Evolutionary conservation across 2,329 filamentous ascomycete genomes (phyloP).

Genomic region (Claviceps sp.): DNA sequence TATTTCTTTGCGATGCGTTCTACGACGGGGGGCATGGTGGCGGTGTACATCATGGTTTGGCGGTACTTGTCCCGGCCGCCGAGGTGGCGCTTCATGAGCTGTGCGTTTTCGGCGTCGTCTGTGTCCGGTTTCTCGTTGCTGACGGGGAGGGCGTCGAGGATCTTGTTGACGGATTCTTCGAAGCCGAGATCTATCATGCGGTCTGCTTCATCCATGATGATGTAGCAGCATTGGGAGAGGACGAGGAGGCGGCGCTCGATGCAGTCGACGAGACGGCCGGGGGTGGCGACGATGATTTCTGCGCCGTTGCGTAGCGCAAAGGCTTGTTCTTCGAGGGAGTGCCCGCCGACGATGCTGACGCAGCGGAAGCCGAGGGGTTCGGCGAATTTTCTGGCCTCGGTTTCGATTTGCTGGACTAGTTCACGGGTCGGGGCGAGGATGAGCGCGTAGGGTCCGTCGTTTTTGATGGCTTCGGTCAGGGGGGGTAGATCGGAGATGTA

Average conservation of each 20-base stretch:
- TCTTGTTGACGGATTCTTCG: slow-evolving; percentile 95
- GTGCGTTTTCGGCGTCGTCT: slow-evolving; percentile 76
- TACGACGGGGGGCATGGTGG: slow-evolving; percentile 86
- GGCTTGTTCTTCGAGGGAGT: slow-evolving; percentile 85
- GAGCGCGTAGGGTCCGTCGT: slow-evolving; percentile 93
- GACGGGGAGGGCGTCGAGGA: slow-evolving; percentile 85
- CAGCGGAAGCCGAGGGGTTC: slow-evolving; percentile 82
- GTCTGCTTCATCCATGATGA: slow-evolving; percentile 99
- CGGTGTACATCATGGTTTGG: slow-evolving; percentile 99
- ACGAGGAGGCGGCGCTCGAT: slow-evolving; percentile 88
- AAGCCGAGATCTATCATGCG: slow-evolving; percentile 98
- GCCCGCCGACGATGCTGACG: slow-evolving; percentile 95
- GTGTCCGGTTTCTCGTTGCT: slow-evolving; percentile 90
- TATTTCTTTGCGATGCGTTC: slow-evolving; percentile 98
- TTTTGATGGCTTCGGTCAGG: slow-evolving; percentile 73
- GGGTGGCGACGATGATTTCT: slow-evolving; percentile 97
- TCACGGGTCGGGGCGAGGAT: slow-evolving; percentile 94
- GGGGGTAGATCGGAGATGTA: slow-evolving; percentile 88
- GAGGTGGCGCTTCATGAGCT: slow-evolving; percentile 71
- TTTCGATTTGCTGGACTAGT: slow-evolving; percentile 92
- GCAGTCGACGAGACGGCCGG: slow-evolving; percentile 91
- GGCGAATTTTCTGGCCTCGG: slow-evolving; percentile 87
- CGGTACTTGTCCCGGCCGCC: slow-evolving; percentile 69
- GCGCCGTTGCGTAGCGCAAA: slow-evolving; percentile 83
- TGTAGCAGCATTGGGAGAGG: slow-evolving; percentile 90